Base-by-base conservation (phyloP, 1,284 basidiomycete species). In the Exobasidium rhododendri region DNA sequence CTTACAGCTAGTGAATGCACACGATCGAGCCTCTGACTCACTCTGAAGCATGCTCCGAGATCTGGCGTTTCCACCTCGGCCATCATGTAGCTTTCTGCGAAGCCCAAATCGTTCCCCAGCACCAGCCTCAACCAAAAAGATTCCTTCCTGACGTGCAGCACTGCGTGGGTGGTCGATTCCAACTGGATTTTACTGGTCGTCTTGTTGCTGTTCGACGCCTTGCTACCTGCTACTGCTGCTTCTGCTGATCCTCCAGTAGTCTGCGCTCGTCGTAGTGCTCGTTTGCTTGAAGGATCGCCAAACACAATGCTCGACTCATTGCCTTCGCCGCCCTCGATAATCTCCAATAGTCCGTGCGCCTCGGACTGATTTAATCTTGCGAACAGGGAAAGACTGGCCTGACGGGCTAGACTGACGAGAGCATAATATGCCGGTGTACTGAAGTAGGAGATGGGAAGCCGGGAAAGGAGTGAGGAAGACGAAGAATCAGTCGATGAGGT, bases 21-120 rank as follows among this genome's bases (percentile, higher is more conserved):
- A n/a, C n/a, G n/a, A n/a, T n/a, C n/a, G n/a, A 56, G 17, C 35
- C 31, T 46, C 10, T 31, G n/a, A 58, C 64, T 56, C 64, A 66
- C 83, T 87, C 91, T 85, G 86, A 93, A 91, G 30, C 89, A 84
- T 29, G 84, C 83, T 72, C 86, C 87, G 61, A 94, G 84, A 74
- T 89, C 86, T 51, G 86, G 83, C 55, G 86, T 86, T 64, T 86
- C 84, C 40, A 91, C 86, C 65, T 91, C 89, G 55, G 89, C 89
- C 71, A 87, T 83, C 88, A 92, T 91, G 82, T 89, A 92, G 1
- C 90, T 89, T 83, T 94, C 92, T 75, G 89, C 89, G 81, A 94
- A 88, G 0, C 88, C 88, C 14, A 90, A 80, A 74, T 89, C 88
- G 35, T 78, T 90, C 85, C 74, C 89, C 82, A 83, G 88, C 59